Evolutionary conservation across 192 early-diverging fungal species (phyloP).

Genomic region (Entomortierella parvispora): DNA sequence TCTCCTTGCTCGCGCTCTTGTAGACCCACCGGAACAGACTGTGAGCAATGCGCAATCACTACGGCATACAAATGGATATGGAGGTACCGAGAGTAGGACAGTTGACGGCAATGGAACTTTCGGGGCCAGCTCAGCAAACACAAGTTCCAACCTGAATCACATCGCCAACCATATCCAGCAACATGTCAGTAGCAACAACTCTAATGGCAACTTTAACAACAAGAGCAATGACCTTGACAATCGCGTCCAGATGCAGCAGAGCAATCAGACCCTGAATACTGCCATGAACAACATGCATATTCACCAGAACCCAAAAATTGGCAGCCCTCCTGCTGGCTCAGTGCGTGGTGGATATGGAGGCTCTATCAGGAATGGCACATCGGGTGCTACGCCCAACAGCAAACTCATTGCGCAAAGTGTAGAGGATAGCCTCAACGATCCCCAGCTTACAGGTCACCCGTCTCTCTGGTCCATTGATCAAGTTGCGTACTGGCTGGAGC

Average conservation of each 20-base stretch:
- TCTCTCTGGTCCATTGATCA: constrained; percentile 64
- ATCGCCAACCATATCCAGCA: too few species aligned
- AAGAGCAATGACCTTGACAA: constrained; percentile 1
- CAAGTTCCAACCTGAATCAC: not conserved
- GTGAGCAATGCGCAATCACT: not conserved
- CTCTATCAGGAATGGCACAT: not conserved
- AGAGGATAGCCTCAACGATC: constrained; percentile 41
- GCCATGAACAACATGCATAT: constrained; percentile 36
- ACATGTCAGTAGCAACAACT: not conserved
- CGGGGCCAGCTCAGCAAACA: not conserved
- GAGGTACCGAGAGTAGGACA: not conserved
- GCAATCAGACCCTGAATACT: constrained; percentile 9
- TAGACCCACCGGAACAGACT: constrained; percentile 27
- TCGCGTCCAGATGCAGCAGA: constrained; percentile 14
- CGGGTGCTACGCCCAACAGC: constrained; percentile 12
- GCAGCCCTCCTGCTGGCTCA: constrained; percentile 25
- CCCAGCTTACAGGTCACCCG: constrained; percentile 51
- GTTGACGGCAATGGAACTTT: not conserved
- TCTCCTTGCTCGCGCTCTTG: not conserved
- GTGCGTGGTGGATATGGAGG: constrained; percentile 6
- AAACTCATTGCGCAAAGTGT: constrained; percentile 29
- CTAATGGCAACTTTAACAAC: constrained; percentile 8
- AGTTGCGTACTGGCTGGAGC: constrained; percentile 68
- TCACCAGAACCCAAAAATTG: constrained; percentile 32
- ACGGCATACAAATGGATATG: constrained; percentile 7